These are phyloP conservation scores for Abrus pulchellus DNA, from an alignment of 306 rosid genomes.

Conservation along the genomic window DNA sequence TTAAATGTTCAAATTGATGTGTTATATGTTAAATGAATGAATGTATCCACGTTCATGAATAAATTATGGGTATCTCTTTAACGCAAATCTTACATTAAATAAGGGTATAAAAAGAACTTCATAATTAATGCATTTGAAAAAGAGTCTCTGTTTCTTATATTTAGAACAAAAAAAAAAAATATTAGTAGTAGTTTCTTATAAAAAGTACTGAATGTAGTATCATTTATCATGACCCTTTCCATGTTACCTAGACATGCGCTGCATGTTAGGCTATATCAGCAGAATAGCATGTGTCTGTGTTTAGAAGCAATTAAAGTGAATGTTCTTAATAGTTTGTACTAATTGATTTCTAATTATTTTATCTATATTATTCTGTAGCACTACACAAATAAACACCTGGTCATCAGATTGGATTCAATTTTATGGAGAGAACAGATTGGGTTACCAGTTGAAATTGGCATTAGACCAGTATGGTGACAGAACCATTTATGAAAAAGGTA, in stretches of 20 bases:
- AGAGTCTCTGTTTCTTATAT: no score
- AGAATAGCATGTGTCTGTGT: background rate
- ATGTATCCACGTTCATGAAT: no score
- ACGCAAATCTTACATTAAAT: no score
- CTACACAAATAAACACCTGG: slow-evolving; percentile 94
- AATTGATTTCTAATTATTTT: slow-evolving; percentile 25
- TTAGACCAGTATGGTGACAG: slow-evolving; percentile 73
- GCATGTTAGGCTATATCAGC: slow-evolving; percentile 2
- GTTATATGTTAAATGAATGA: no score
- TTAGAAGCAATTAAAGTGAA: slow-evolving; percentile 18
- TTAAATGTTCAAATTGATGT: no score
- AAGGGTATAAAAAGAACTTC: no score
- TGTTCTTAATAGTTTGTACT: background rate
- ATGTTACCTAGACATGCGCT: slow-evolving; percentile 1
- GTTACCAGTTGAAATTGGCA: slow-evolving; percentile 83
- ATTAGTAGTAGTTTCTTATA: no score
- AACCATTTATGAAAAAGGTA: slow-evolving; percentile 83
- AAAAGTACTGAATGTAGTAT: no score
- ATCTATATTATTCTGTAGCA: slow-evolving; percentile 60
- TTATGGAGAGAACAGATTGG: slow-evolving; percentile 86
- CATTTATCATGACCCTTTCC: slow-evolving; percentile 9
- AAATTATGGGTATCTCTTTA: no score
- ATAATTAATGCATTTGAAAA: no score
- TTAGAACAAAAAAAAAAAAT: no score
- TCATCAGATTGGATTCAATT: slow-evolving; percentile 91